These are phyloP conservation scores for Crithidia fasciculata DNA, from an alignment of 208 protist species.

Conservation along the genomic window DNA sequence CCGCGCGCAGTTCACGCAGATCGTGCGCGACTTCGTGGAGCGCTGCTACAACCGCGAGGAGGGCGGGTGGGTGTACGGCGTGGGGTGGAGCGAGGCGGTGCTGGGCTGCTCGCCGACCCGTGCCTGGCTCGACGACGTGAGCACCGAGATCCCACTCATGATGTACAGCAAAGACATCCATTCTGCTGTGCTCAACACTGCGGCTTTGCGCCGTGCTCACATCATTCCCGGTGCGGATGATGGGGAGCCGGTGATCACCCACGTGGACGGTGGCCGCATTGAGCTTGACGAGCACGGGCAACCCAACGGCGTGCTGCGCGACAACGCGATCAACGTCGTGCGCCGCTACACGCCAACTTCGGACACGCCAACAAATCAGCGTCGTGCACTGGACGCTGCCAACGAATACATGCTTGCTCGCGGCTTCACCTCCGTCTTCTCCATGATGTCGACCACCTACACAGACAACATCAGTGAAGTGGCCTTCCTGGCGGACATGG, in stretches of 20 bases:
- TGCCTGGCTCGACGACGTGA: constrained; percentile 65
- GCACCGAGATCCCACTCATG: constrained; percentile 42
- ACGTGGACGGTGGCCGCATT: constrained; percentile 41
- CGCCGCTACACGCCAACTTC: constrained; percentile 27
- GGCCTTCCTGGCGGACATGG: constrained; percentile 37
- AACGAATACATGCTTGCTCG: constrained; percentile 36
- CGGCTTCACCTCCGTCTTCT: constrained; percentile 62
- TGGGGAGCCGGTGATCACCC: constrained; percentile 39
- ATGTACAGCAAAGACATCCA: constrained; percentile 66
- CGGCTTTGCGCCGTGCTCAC: constrained; percentile 45
- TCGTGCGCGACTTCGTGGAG: constrained; percentile 43
- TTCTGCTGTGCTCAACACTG: constrained; percentile 58
- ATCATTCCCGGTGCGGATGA: constrained; percentile 48
- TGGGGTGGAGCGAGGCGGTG: constrained; percentile 57
- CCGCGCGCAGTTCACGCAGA: constrained; percentile 37
- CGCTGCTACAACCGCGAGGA: constrained; percentile 16
- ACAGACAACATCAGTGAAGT: constrained; percentile 46
- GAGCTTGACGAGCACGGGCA: constrained; percentile 42
- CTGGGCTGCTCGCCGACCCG: constrained; percentile 54
- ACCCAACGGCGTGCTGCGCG: constrained; percentile 65
- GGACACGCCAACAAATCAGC: constrained; percentile 29
- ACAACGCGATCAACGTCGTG: constrained; percentile 52
- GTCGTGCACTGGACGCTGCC: constrained; percentile 25
- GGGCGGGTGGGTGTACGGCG: constrained; percentile 50
- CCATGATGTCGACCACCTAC: constrained; percentile 52